phyloP scores from a whole-genome alignment of 345 rosid genomes.

The Melastoma malabathricum region DNA sequence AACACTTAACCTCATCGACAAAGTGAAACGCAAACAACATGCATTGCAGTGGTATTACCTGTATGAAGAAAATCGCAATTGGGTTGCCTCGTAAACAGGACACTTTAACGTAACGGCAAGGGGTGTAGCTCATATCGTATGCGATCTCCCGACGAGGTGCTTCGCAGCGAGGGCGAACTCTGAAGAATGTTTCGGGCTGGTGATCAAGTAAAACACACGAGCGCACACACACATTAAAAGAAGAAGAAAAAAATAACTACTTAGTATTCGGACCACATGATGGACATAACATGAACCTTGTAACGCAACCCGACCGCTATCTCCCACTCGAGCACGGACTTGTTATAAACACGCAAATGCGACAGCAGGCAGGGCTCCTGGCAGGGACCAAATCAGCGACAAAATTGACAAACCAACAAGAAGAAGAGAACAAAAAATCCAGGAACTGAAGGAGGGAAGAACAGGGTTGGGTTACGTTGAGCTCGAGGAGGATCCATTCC shows the following conservation, averaged over 20 bases:
- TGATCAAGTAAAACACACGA: slow-evolving; percentile 8
- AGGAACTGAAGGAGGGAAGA: background rate
- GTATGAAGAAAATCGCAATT: slow-evolving; percentile 73
- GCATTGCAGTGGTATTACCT: slow-evolving; percentile 26
- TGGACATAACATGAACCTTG: slow-evolving; percentile 38
- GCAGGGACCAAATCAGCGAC: slow-evolving; percentile 5
- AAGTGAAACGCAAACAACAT: too few relatives aligned
- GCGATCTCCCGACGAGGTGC: slow-evolving; percentile 86
- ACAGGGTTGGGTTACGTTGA: slow-evolving; percentile 33
- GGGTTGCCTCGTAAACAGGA: slow-evolving; percentile 85
- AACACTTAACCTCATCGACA: too few relatives aligned
- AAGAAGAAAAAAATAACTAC: background rate
- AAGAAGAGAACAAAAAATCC: background rate
- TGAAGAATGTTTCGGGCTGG: slow-evolving; percentile 77
- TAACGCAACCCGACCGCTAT: slow-evolving; percentile 65
- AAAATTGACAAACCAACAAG: background rate
- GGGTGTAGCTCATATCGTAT: slow-evolving; percentile 65
- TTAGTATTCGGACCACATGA: background rate
- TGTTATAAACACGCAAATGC: slow-evolving; percentile 60
- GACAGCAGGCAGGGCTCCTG: slow-evolving; percentile 82
- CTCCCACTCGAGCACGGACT: slow-evolving; percentile 91
- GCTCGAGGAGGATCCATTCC: slow-evolving; percentile 83
- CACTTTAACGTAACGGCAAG: slow-evolving; percentile 68
- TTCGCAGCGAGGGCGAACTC: slow-evolving; percentile 79
- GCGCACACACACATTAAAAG: too few relatives aligned